Evolutionary conservation across 169 alveolate genomes (phyloP).

Genomic region (Plasmodium blacklocki): DNA sequence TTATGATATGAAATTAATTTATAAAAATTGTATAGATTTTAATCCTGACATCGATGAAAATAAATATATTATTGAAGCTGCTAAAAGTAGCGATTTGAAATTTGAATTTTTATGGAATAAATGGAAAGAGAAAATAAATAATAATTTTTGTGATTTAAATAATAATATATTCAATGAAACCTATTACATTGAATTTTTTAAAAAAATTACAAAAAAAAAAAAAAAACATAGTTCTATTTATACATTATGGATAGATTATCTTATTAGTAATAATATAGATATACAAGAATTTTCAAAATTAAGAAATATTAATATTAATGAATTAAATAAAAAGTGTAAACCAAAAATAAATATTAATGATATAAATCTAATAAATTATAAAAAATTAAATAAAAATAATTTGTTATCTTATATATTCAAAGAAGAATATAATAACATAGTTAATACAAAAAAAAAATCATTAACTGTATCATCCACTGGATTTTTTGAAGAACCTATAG

Average conservation of each 20-base stretch:
- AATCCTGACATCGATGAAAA: slow-evolving; percentile 44
- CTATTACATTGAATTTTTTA: slow-evolving; percentile 33
- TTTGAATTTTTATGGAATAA: slow-evolving; percentile 30
- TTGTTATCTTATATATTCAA: slow-evolving; percentile 21
- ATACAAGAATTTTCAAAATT: slow-evolving; percentile 12
- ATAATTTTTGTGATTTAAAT: slow-evolving; percentile 1
- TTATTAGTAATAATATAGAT: slow-evolving; percentile 11
- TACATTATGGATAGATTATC: slow-evolving; percentile 33
- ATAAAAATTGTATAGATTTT: slow-evolving; percentile 50
- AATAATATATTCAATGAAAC: slow-evolving; percentile 9
- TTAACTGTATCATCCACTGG: too few species aligned
- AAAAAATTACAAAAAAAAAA: slow-evolving; percentile 31
- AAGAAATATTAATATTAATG: slow-evolving; percentile 22
- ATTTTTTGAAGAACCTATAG: background rate
- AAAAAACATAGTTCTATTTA: slow-evolving; percentile 40
- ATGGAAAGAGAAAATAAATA: slow-evolving; percentile 23
- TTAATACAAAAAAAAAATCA: slow-evolving; percentile 2
- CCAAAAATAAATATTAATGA: background rate
- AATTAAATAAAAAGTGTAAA: slow-evolving; percentile 16
- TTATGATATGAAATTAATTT: slow-evolving; percentile 35
- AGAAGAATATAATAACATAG: slow-evolving; percentile 26
- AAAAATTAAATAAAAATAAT: slow-evolving; percentile 16
- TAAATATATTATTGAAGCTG: slow-evolving; percentile 50
- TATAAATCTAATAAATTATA: slow-evolving; percentile 5
- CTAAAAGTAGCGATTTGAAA: slow-evolving; percentile 33